Evolutionary conservation across 352 stramenopile genomes (phyloP), one percentile per base, ranked within the genome.

Genomic region (Globisporangium splendens): DNA sequence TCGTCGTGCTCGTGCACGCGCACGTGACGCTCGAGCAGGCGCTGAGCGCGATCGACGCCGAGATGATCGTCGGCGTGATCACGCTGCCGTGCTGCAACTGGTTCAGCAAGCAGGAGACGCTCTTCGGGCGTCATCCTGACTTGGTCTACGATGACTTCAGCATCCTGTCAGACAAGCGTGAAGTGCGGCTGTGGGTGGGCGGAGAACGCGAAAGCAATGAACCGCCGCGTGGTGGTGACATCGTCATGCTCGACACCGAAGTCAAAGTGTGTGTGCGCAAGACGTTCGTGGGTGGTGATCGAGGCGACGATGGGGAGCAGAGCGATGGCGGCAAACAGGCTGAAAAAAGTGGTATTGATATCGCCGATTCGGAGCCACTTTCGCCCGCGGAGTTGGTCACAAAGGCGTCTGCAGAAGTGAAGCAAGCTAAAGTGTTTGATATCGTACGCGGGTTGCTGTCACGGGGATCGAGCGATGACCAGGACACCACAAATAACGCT

Each of bases 121-220:
- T 88, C 33, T 84, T 80, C 46, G 71, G 63, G n/a, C 68, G 74
- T 0, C 69, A 63, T 0, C 81, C 81, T 1, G 72, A 89, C 47
- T 51, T 93, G 38, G 84, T 93, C 2, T 93, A 91, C 61, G 81
- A 93, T 54, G 84, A 93, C 52, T 89, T 89, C 46, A 91, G 84
- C 50, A 86, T 93, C 41, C 69, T 91, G 1, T 91, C 84, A 3
- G 72, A 86, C 51, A 82, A 93, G 60, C 70, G 84, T 12, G 84
- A 93, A 71, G 78, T 93, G 64, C 72, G 75, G 5, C 56, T 85
- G 14, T 85, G 73, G 73, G 44, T 74, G 31, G 63, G 63, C 8
- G 59, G 38, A 15, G 7, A 39, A 24, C 20, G 54, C 49, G 20
- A 50, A 64, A 35, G 28, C 7, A 35, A 8, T 35, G 28, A 35